Evolutionary conservation across 1,284 basidiomycete genomes (phyloP), one percentile per base, ranked within the genome.

Genomic region (Microbotryum lychnidis-dioicae): DNA sequence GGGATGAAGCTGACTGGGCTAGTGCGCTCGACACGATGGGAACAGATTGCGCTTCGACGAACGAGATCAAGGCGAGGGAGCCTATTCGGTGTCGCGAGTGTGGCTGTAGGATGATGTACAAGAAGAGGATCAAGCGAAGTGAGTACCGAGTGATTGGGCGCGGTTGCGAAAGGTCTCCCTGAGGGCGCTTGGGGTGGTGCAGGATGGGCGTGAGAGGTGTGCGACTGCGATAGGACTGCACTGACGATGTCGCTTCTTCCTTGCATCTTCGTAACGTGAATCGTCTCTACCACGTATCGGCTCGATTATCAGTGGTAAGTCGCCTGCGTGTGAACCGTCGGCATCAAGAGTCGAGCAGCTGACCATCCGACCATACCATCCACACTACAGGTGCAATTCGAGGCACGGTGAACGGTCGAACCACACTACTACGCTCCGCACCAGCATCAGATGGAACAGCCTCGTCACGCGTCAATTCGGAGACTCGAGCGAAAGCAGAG

Each of bases 91-190:
- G 94, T 78, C 83, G 89, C 71, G 92, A 97, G 75, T 98, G 94
- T 73, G 94, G 94, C 3, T 94, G 97, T 76, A 85, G 94, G 67
- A 93, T 98, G 75, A 96, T 98, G 91, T 97, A 97, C 80, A 98
- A 98, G 80, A 96, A 96, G 77, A 80, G 94, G 71, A 97, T 93
- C 23, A 90, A 85, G 75, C 81, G 91, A 80, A 96, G 94, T 97
- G 74, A 75, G 89, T 84, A 2, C n/a, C 55, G 12, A 18, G 37
- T 42, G 37, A 42, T 16, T 42, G 37, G 31, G 31, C 27, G 12
- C 10, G 37, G 37, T 37, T 42, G 37, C 37, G 37, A 42, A 42
- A 42, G 37, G 37, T 4, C 0, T 10, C 37, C 16, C 16, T 42
- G 12, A 12, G 12, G 9, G 37, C 37, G 9, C 31, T 8, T 42